phyloP scores from a whole-genome alignment of 306 rosid species.

The Vigna angularis region DNA sequence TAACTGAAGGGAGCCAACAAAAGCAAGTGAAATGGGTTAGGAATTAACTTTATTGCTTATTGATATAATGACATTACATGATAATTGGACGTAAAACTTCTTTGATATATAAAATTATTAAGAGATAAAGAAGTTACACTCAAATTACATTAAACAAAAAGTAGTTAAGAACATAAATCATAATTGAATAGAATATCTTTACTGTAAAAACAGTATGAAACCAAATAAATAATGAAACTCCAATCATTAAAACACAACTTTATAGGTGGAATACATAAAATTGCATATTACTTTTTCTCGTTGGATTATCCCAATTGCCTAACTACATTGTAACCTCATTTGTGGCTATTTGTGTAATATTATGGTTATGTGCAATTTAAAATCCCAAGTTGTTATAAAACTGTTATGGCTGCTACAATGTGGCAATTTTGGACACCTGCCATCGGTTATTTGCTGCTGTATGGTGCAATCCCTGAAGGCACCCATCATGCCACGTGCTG shows the following conservation, averaged over 20 bases:
- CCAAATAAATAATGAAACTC: not conserved
- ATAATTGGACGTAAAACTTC: too few relatives aligned
- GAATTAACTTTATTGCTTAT: not conserved
- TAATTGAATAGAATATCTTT: not conserved
- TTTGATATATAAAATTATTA: not conserved
- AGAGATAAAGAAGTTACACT: not conserved
- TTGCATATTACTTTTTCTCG: not conserved
- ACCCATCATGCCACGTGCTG: not conserved
- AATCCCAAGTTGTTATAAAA: not conserved
- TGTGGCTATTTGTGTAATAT: not conserved
- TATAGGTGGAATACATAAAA: not conserved
- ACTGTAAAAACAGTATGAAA: not conserved
- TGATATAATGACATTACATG: not conserved
- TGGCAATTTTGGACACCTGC: not conserved
- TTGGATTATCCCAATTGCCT: not conserved
- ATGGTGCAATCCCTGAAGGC: not conserved
- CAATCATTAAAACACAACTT: not conserved
- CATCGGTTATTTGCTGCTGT: not conserved
- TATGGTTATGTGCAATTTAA: not conserved
- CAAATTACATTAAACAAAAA: not conserved
- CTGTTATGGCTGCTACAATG: not conserved
- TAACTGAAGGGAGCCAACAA: constrained; percentile 49
- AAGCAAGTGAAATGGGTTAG: constrained; percentile 69
- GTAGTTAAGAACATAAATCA: not conserved
- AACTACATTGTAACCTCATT: not conserved